Conservation (phyloP, 345 rosid genomes). For the Combretum micranthum region DNA sequence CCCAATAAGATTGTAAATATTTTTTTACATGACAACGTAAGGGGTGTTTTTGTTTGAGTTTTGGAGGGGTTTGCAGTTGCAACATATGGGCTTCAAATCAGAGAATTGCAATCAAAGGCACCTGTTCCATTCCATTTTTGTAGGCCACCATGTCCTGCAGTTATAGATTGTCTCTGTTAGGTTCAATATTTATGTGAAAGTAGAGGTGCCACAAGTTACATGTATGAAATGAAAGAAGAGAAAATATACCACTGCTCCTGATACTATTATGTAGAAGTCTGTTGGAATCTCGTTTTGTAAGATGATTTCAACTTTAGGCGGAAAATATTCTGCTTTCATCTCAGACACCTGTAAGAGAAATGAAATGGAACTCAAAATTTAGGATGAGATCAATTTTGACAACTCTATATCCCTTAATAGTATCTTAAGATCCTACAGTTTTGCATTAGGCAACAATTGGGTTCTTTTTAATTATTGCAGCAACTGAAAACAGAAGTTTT, state of each 20-base stretch:
- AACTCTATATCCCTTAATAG: too few relatives aligned
- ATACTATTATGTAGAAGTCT: constrained; percentile 78
- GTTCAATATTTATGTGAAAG: constrained; percentile 1
- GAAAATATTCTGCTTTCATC: constrained; percentile 82
- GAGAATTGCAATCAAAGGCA: constrained; percentile 13
- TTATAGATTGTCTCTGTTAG: constrained; percentile 15
- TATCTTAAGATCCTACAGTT: too few relatives aligned
- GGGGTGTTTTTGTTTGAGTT: too few relatives aligned
- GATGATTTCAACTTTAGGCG: constrained; percentile 86
- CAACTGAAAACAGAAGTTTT: too few relatives aligned
- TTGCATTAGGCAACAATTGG: too few relatives aligned
- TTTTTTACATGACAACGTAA: too few relatives aligned
- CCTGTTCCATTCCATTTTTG: constrained; percentile 80
- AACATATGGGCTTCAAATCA: too few relatives aligned
- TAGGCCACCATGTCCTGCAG: constrained; percentile 63
- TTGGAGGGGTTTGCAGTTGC: too few relatives aligned
- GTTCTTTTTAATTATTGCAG: too few relatives aligned
- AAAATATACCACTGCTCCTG: constrained; percentile 76
- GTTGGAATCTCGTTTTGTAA: constrained; percentile 86
- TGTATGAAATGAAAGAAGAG: constrained; percentile 5
- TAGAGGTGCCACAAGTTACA: neutral
- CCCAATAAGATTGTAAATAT: too few relatives aligned
- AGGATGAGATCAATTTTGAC: neutral
- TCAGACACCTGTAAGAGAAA: constrained; percentile 48
- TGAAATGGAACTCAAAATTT: constrained; percentile 8